Evolutionary conservation across 2,329 filamentous ascomycete species (phyloP).

Genomic region (Fusarium fracticaudum): DNA sequence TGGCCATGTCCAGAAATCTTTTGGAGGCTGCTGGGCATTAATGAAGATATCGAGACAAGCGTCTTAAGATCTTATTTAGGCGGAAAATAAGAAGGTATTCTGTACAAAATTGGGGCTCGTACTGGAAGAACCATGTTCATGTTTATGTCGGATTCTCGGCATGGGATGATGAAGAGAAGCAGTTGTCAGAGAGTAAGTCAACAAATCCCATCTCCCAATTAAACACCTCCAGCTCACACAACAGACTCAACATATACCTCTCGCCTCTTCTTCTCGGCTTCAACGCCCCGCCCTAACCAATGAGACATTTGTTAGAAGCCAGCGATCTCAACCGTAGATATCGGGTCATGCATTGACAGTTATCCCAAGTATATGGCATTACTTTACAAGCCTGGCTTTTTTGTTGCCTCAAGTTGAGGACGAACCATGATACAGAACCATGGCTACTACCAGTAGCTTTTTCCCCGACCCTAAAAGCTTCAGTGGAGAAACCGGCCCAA

Average conservation of each 20-base stretch:
- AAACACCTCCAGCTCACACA: neutral
- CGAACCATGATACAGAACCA: neutral
- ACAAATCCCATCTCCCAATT: neutral
- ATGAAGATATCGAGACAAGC: rapidly evolving
- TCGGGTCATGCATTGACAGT: neutral
- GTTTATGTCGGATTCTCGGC: rapidly evolving
- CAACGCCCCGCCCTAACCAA: slow-evolving; percentile 60
- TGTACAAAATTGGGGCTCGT: neutral
- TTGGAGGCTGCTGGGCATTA: neutral
- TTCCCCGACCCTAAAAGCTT: too few relatives aligned
- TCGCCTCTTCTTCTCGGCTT: slow-evolving; percentile 58
- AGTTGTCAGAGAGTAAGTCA: slow-evolving; percentile 34
- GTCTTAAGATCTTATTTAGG: neutral
- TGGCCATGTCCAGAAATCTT: too few relatives aligned
- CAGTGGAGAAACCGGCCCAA: neutral
- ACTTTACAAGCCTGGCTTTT: neutral
- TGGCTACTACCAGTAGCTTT: neutral
- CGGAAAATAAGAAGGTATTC: rapidly evolving
- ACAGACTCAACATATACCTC: slow-evolving; percentile 48
- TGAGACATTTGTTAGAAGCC: neutral
- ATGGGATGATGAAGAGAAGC: neutral
- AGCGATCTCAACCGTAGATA: neutral
- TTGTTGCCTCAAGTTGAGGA: neutral
- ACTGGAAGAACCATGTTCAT: neutral
- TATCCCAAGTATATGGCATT: neutral